These are phyloP conservation scores for Sisymbrium irio DNA, from an alignment of 345 rosid genomes.

Conservation along the genomic window DNA sequence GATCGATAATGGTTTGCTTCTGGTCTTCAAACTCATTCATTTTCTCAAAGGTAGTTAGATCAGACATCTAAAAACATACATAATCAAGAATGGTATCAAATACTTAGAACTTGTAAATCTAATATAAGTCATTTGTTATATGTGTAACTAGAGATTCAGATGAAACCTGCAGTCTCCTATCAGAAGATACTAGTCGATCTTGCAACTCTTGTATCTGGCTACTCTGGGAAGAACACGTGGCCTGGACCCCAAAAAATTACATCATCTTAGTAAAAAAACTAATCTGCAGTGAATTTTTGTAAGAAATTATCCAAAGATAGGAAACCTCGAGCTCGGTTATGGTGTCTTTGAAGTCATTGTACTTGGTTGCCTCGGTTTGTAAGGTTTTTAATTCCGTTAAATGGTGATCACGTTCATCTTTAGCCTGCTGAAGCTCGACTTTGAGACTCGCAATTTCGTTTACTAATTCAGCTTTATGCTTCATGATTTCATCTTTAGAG, in stretches of 20 bases:
- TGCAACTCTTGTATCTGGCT: conserved; percentile 63
- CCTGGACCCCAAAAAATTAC: conserved; percentile 46
- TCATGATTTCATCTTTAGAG: conserved; percentile 66
- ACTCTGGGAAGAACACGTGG: conserved; percentile 59
- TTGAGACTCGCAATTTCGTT: conserved; percentile 65
- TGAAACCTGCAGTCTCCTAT: conserved; percentile 65
- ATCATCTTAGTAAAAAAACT: conserved; percentile 3
- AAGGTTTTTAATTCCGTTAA: conserved; percentile 51
- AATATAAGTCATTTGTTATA: not conserved
- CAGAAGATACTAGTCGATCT: conserved; percentile 60
- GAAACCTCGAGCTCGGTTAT: conserved; percentile 81
- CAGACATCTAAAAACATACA: conserved; percentile 55
- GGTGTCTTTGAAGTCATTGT: conserved; percentile 60
- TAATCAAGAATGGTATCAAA: conserved; percentile 1
- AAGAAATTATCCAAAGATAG: not conserved
- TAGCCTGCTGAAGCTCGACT: conserved; percentile 61
- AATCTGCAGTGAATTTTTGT: not conserved
- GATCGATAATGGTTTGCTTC: conserved; percentile 61
- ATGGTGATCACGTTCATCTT: conserved; percentile 68
- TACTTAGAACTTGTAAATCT: not conserved
- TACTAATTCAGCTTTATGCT: conserved; percentile 65
- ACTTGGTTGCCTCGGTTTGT: conserved; percentile 52
- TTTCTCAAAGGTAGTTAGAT: conserved; percentile 69
- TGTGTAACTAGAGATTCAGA: not conserved
- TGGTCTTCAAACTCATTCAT: conserved; percentile 71